Conservation (phyloP, 2,329 filamentous ascomycete species). For the Fusarium sp. region DNA sequence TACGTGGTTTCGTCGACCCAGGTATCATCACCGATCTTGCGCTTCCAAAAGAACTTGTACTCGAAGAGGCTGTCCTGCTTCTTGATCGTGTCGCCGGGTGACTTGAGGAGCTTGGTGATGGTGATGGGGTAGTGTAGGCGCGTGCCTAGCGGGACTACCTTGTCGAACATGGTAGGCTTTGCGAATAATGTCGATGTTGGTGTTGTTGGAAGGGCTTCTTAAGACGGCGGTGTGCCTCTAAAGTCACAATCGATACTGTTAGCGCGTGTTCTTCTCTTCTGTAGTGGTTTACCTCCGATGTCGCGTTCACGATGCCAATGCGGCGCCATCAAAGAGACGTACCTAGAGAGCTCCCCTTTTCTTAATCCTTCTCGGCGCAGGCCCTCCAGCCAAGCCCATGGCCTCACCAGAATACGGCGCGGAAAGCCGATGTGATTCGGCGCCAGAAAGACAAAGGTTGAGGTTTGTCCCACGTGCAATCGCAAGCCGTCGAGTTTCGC, state of each 20-base stretch:
- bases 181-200: not conserved
- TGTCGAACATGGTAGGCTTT: slow-evolving; percentile 49
- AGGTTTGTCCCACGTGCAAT: slow-evolving; percentile 20
- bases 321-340: slow-evolving; percentile 22
- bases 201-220: slow-evolving; percentile 8
- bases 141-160: slow-evolving; percentile 60
- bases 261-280: slow-evolving; percentile 16
- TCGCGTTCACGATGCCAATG: slow-evolving; percentile 13
- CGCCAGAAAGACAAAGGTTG: slow-evolving; percentile 8
- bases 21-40: slow-evolving; percentile 73
- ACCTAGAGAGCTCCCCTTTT: slow-evolving; percentile 45
- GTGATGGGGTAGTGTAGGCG: slow-evolving; percentile 91
- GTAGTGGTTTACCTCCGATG: not conserved
- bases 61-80: slow-evolving; percentile 81
- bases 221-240: slow-evolving; percentile 22
- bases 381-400: slow-evolving; percentile 48
- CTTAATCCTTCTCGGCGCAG: slow-evolving; percentile 45
- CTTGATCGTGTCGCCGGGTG: slow-evolving; percentile 75
- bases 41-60: slow-evolving; percentile 84
- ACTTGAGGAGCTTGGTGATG: slow-evolving; percentile 82
- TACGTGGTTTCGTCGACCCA: slow-evolving; percentile 70
- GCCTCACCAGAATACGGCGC: slow-evolving; percentile 39
- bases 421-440: slow-evolving; percentile 27
- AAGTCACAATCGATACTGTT: not conserved
- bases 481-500: slow-evolving; percentile 18